Base-by-base conservation (phyloP, 495 filamentous ascomycete genomes). In the Podospora pseudopauciseta region DNA sequence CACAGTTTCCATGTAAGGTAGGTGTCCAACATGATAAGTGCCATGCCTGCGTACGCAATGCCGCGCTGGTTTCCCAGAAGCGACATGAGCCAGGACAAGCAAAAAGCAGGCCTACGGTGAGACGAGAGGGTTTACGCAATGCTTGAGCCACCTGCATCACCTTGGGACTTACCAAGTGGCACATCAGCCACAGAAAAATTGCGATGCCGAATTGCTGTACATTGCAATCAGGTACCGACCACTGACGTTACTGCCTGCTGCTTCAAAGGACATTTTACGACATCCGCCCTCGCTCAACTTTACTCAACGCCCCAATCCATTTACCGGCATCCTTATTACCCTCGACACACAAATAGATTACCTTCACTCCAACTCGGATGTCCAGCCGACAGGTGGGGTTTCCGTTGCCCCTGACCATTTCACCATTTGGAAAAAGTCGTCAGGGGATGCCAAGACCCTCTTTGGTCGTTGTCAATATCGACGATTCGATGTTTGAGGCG, bases 361-460 rank as follows among this genome's bases (percentile, higher is more conserved):
- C 55, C 55, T 58, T 15, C 55, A 20, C 56, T 53, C 26, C 15
- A 23, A 44, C 54, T 68, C 66, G 66, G 66, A 68, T 68, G 60
- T 55, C 54, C 32, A 67, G 32, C 65, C 65, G 65, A 67, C 5
- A 59, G 63, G 56, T 58, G 65, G 56, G 34, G 55, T 49, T 49
- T 49, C 9, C 39, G 9, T 49, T 6, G 13, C 13, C 39, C 39
- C 54, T 56, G 28, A 18, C 34, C 58, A 55, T 62, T 68, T 68
- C 60, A 62, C 67, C 64, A 62, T 68, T 64, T 68, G 67, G 67
- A 68, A 64, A 56, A 68, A 68, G 67, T 49, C 23, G 28, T 11
- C 23, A 16, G 39, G 15, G 13, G 5, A 56, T 18, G 23, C 13
- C 39, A 49, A 49, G 39, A 13, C 39, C 39, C 5, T 49, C 2